Conservation (phyloP, 208 protist species). For the Crithidia bombi region DNA sequence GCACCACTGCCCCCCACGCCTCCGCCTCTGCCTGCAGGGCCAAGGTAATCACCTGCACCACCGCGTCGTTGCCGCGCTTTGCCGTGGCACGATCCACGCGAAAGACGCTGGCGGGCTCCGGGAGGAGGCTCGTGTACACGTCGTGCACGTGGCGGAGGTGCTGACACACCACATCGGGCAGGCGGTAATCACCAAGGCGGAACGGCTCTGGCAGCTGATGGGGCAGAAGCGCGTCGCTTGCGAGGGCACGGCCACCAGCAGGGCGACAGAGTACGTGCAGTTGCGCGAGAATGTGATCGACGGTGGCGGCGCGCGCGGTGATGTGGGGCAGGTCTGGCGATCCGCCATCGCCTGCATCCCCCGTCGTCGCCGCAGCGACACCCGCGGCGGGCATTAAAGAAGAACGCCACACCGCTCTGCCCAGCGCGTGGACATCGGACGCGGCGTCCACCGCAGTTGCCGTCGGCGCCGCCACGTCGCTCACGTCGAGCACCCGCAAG, state of each 20-base stretch:
- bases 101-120: slow-evolving; percentile 7
- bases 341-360: not conserved
- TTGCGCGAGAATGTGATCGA: slow-evolving; percentile 10
- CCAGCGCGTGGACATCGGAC: slow-evolving; percentile 1
- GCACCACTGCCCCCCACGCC: slow-evolving; percentile 51
- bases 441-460: slow-evolving; percentile 1
- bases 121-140: slow-evolving; percentile 22
- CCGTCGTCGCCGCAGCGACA: not conserved
- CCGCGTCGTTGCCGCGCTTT: not conserved
- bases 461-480: slow-evolving; percentile 19
- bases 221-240: slow-evolving; percentile 54
- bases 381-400: not conserved
- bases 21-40: slow-evolving; percentile 50
- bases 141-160: slow-evolving; percentile 50
- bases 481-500: slow-evolving; percentile 51
- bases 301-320: slow-evolving; percentile 4
- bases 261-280: slow-evolving; percentile 28
- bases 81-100: not conserved
- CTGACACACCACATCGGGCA: slow-evolving; percentile 31
- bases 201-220: slow-evolving; percentile 62
- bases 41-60: not conserved
- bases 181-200: slow-evolving; percentile 69
- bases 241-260: slow-evolving; percentile 31
- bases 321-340: too few species aligned
- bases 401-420: slow-evolving; percentile 23